Percentiles rank a stretch among this genome's conserved stretches.
phyloP scores from a whole-genome alignment of 2,329 filamentous ascomycete genomes.

The Neonectria faginata region DNA sequence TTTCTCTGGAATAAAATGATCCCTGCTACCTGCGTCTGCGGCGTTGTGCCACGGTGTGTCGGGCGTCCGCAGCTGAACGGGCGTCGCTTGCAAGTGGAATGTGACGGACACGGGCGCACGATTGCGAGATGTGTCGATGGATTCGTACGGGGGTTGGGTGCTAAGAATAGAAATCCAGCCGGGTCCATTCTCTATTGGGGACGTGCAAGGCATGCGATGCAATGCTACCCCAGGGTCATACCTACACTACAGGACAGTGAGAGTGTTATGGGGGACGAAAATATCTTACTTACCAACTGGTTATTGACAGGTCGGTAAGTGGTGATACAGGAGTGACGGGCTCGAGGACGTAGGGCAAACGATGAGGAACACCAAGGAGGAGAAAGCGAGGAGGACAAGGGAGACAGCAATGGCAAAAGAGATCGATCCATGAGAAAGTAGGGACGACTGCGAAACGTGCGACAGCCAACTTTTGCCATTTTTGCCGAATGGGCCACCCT shows the following conservation, averaged over 20 bases:
- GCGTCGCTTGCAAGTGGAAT: conserved; percentile 1
- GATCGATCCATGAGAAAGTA: background rate
- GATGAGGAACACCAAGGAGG: background rate
- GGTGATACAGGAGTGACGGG: background rate
- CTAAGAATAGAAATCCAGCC: conserved; percentile 22
- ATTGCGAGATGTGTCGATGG: background rate
- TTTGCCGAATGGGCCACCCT: conserved; percentile 4
- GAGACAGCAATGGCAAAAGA: too few species aligned
- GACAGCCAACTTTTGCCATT: conserved; percentile 2
- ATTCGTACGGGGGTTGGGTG: background rate
- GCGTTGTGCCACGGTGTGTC: background rate
- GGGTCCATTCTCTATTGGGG: conserved; percentile 4
- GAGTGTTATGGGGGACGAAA: background rate
- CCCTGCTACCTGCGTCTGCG: background rate
- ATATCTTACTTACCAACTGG: background rate
- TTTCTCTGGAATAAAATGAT: background rate
- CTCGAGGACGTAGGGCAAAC: background rate
- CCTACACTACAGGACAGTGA: background rate
- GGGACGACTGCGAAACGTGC: background rate
- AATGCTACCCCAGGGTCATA: background rate
- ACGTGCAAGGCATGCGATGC: conserved; percentile 2
- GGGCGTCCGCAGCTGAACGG: conserved; percentile 4
- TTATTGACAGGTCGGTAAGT: background rate
- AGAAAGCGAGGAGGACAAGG: background rate
- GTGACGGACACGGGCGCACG: background rate